Base-by-base conservation (phyloP, 176 grass and related monocot genomes). In the Oryza glaberrima region DNA sequence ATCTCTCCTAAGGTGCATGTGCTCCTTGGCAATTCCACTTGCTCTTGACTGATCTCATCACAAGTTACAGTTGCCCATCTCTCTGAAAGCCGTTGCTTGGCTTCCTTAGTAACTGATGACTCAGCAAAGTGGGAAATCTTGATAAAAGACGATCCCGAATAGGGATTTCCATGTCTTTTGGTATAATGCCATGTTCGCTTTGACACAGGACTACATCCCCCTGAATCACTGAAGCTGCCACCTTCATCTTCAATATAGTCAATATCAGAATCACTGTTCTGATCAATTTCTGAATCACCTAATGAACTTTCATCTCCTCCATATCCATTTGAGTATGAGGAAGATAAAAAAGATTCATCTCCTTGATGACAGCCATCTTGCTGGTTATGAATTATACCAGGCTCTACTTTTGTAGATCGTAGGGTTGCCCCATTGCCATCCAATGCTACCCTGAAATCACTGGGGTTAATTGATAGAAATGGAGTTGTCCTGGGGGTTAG, bases 1-100 rank as follows among this genome's bases (percentile, higher is more conserved):
- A 99, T 96, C 84, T 99, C 91, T 4, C 88, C 94, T 32, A 99
- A 94, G 44, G 91, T 99, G 51, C 90, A 91, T 7, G 86, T 94
- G 74, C 76, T 94, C 83, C 89, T 96, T 14, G 81, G 69, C 1
- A 76, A 36, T 25, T 77, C 54, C 60, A 67, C 34, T 81, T 89
- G 45, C 77, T 86, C 90, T 58, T 90, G 58, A 67, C 35, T 76
- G 16, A 61, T 82, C 23, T 91, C 83, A 81, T 92, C 83, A 63
- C 83, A 90, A n/a, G 78, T 32, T 76, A 99, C 88, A 56, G 82
- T 77, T 82, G 87, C 78, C 88, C 92, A 99, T 83, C 90, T 72
- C 73, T 99, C 91, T 14, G 96, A 99, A 82, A 96, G 81, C 83
- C 88, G 71, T 82, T 89, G 94, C 65, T 96, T 96, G n/a, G 91